Percentiles rank a stretch among this genome's conserved stretches.
These are phyloP conservation scores for Nymphaea colorata DNA, from an alignment of 164 flowering plant species.

Conservation along the genomic window DNA sequence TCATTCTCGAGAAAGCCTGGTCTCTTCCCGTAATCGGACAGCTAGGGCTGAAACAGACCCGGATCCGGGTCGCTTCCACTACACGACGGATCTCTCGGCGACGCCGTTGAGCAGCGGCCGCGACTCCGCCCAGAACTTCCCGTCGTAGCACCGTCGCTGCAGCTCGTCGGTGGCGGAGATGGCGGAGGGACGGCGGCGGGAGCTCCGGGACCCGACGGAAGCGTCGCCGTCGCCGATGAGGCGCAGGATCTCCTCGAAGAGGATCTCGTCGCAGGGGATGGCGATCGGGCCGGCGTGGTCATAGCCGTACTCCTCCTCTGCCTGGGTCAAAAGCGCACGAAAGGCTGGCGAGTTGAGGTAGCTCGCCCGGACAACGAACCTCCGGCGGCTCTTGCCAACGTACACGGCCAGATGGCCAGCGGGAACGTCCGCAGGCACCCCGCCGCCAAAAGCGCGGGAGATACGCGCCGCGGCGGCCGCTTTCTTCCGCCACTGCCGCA, in stretches of 20 bases:
- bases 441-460: conserved; percentile 6
- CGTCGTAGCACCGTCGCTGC: conserved; percentile 26
- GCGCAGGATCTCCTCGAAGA: conserved; percentile 61
- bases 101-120: conserved; percentile 45
- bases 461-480: conserved; percentile 28
- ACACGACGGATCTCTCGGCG: conserved; percentile 19
- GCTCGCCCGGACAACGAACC: conserved; percentile 66
- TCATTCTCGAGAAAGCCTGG: too few species aligned
- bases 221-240: conserved; percentile 14
- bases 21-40: too few species aligned
- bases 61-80: background rate
- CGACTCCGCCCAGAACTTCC: conserved; percentile 52
- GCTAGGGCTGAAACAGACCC: background rate
- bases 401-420: conserved; percentile 67
- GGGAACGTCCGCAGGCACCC: conserved; percentile 59
- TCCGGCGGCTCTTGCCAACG: conserved; percentile 50
- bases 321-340: conserved; percentile 46
- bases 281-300: conserved; percentile 48
- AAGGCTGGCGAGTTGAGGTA: conserved; percentile 78
- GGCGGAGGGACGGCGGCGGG: conserved; percentile 19
- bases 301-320: conserved; percentile 87
- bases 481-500: conserved; percentile 65
- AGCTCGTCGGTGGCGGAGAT: conserved; percentile 37
- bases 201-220: conserved; percentile 20
- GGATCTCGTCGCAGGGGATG: conserved; percentile 74